Conservation (phyloP, 2,329 filamentous ascomycete species). For the Sclerotinia glacialis region DNA sequence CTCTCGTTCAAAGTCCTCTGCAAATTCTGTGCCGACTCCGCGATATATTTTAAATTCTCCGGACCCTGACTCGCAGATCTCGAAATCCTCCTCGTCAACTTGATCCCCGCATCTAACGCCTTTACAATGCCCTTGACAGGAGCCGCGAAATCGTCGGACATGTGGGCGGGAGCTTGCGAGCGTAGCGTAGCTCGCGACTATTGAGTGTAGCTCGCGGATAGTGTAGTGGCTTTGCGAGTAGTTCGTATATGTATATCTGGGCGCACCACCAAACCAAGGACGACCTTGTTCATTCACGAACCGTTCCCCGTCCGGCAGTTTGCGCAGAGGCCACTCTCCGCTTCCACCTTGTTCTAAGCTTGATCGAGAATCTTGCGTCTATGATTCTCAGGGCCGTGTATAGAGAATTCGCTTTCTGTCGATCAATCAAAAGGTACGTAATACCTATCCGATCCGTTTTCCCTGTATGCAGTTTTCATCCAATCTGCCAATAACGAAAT, state of each 20-base stretch:
- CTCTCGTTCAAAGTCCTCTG: constrained; percentile 31
- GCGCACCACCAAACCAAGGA: constrained; percentile 4
- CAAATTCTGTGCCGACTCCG: constrained; percentile 31
- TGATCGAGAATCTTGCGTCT: constrained; percentile 1
- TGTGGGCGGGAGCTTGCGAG: constrained; percentile 15
- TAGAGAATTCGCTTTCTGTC: background rate
- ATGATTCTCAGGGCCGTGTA: background rate
- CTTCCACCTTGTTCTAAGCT: background rate
- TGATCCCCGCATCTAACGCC: constrained; percentile 34
- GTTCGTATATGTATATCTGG: background rate
- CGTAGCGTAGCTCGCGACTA: constrained; percentile 11
- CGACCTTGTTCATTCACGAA: background rate
- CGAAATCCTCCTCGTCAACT: constrained; percentile 32
- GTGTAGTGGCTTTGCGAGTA: background rate
- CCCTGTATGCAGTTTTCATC: background rate
- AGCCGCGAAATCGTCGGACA: constrained; percentile 30
- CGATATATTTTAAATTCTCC: constrained; percentile 32
- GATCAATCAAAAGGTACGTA: background rate
- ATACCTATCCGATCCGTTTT: background rate
- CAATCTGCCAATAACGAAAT: background rate
- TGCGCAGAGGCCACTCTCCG: constrained; percentile 16
- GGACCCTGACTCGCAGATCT: constrained; percentile 30
- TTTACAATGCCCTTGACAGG: constrained; percentile 36
- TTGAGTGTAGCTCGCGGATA: background rate
- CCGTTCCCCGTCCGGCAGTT: background rate